phyloP scores from a whole-genome alignment of 1,284 basidiomycete species.

The Naganishia sp. region DNA sequence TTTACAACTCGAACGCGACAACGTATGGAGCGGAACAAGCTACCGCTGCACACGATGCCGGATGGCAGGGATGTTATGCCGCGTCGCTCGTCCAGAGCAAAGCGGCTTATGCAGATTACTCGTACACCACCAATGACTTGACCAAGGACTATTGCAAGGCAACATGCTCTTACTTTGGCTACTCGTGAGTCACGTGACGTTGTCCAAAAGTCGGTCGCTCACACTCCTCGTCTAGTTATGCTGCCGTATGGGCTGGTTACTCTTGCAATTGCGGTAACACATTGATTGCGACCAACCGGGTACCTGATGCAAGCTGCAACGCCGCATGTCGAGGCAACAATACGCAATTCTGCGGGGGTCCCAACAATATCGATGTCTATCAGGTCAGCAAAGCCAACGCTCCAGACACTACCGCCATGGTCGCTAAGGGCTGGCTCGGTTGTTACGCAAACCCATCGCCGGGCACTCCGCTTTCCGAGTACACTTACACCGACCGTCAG shows the following conservation, averaged over 20 bases:
- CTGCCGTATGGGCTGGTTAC: conserved; percentile 38
- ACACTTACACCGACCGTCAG: conserved; percentile 33
- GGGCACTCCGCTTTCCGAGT: conserved; percentile 30
- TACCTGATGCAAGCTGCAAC: conserved; percentile 36
- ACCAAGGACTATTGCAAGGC: conserved; percentile 35
- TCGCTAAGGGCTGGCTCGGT: conserved; percentile 31
- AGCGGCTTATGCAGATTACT: conserved; percentile 23
- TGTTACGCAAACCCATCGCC: conserved; percentile 30
- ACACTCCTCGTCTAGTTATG: conserved; percentile 25
- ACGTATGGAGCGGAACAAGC: conserved; percentile 18
- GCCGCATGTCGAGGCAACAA: conserved; percentile 33
- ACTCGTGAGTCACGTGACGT: conserved; percentile 14
- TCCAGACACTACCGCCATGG: conserved; percentile 14
- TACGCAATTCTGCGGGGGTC: conserved; percentile 22
- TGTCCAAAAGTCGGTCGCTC: not conserved
- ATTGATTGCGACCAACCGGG: conserved; percentile 31
- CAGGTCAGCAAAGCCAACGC: conserved; percentile 4
- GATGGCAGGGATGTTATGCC: conserved; percentile 29
- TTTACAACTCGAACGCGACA: conserved; percentile 25
- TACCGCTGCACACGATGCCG: conserved; percentile 17
- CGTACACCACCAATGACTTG: conserved; percentile 35
- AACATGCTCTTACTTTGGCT: conserved; percentile 38
- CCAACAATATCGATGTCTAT: conserved; percentile 32
- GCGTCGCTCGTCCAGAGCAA: conserved; percentile 1
- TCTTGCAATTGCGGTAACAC: conserved; percentile 40